Percentiles rank a stretch among this genome's conserved stretches.
Evolutionary conservation across 306 rosid species (phyloP).

Genomic region (Cucurbita argyrosperma): DNA sequence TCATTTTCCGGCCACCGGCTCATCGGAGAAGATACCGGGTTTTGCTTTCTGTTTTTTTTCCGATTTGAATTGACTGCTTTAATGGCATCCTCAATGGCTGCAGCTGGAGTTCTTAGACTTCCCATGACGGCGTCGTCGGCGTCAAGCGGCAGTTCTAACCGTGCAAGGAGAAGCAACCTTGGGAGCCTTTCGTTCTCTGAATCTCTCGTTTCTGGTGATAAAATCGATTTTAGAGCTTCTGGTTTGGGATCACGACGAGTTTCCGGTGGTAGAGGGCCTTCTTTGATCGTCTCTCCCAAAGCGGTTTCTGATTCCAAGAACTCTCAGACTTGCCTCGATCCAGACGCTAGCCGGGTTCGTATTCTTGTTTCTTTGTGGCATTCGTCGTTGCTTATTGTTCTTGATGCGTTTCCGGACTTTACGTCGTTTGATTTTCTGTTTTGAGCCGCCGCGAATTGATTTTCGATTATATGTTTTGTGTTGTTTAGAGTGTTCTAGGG

Average conservation of each 20-base stretch:
- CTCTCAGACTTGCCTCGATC: conserved; percentile 94
- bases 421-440: not conserved
- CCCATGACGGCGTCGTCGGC: not conserved
- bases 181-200: conserved; percentile 23
- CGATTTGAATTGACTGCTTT: not conserved
- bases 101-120: not conserved
- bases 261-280: not conserved
- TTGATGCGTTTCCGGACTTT: not conserved
- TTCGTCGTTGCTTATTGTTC: not conserved
- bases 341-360: conserved; percentile 89
- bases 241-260: conserved; percentile 1
- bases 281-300: conserved; percentile 47
- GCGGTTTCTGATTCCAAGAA: conserved; percentile 91
- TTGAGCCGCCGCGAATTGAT: not conserved
- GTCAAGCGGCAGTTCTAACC: not conserved
- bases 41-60: no score
- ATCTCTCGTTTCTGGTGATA: conserved; percentile 27
- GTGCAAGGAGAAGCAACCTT: not conserved
- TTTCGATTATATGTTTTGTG: not conserved
- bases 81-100: not conserved
- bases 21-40: not conserved
- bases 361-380: not conserved
- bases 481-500: conserved; percentile 73
- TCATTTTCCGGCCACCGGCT: not conserved
- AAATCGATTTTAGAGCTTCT: conserved; percentile 10